Evolutionary conservation across 805 yeast genomes (phyloP), one percentile per base, ranked within the genome.

Genomic region (Wickerhamomyces chambardii): DNA sequence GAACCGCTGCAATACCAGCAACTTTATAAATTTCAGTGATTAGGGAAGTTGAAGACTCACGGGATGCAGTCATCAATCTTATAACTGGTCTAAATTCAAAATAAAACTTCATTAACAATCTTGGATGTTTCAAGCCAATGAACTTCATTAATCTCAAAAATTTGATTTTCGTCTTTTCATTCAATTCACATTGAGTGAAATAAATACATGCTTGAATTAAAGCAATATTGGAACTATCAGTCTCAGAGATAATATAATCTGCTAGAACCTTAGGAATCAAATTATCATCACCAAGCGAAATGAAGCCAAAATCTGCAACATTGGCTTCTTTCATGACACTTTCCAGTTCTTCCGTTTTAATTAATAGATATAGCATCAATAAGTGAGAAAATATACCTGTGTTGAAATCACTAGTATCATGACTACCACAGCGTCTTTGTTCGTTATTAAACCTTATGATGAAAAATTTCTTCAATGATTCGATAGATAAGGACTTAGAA

Each of bases 401-500:
- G 18, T 43, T 40, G 19, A 43, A 30, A 7, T 30, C 31, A 6
- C 26, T 14, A 11, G 34, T 32, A 28, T 48, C 44, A 12, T 36
- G 41, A 1, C 43, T 33, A 2, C 42, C 35, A 2, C 43, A 36
- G n/a, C 45, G 37, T 6, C 38, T 31, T 11, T 36, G 22, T 15
- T 53, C 61, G 31, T 66, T 68, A 22, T 45, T 47, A 38, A 61
- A 65, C 41, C 78, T 58, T 15, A 64, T 55, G 17, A 58, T 56
- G 48, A 73, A 66, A 17, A 73, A 51, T 1, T 55, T 47, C 33
- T 59, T 61, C 44, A 79, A 47, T 17, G 72, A 61, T 1, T 56
- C 58, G 25, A 73, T 48, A 0, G 84, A 69, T 3, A 65, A 57
- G 9, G 64, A 67, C 38, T 68, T 70, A 16, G 78, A 63, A 37